Evolutionary conservation across 208 protist genomes (phyloP), one percentile per base, ranked within the genome.

Genomic region (Trypanosoma cruzi): DNA sequence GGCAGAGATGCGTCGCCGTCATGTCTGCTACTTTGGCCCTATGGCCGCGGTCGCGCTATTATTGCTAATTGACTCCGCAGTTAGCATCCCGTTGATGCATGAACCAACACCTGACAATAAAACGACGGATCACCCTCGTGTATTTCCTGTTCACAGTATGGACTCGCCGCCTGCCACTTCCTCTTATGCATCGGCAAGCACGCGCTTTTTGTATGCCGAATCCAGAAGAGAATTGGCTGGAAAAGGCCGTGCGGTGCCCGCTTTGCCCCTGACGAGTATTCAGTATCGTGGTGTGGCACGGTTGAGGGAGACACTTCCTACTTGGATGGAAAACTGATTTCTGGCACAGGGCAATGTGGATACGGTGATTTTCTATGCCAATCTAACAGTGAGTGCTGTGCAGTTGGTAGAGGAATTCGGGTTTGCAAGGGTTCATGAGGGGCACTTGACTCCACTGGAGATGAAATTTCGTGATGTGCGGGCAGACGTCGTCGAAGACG

Each of bases 291-390:
- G 70, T 50, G 42, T 68, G 18, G 10, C 6, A 11, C 36, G 61
- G 26, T 44, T 75, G 4, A 68, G 60, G 42, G 64, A 65, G 53
- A 75, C 70, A 22, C 28, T 75, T 14, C 57, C 59, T 7, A 56
- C 61, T 37, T 75, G 70, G 70, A 49, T 69, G 13, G 26, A 42
- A 32, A 50, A 75, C 40, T 68, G 52, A 10, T 63, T 75, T 4
- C 4, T 37, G 10, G 42, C 37, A 36, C 70, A 75, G 44, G 52
- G 52, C 4, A 67, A 75, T 48, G 48, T 69, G 14, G 70, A 75
- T 57, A 16, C 69, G 48, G 46, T 63, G 20, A 13, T 75, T 48
- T 75, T 75, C 32, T 75, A 68, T 40, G 18, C 61, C 24, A 49
- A 75, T 50, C 48, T 48, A 18, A 49, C 37, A 28, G 18, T 75